phyloP scores from a whole-genome alignment of 768 basidiomycete genomes.

The Dentipellis sp. region DNA sequence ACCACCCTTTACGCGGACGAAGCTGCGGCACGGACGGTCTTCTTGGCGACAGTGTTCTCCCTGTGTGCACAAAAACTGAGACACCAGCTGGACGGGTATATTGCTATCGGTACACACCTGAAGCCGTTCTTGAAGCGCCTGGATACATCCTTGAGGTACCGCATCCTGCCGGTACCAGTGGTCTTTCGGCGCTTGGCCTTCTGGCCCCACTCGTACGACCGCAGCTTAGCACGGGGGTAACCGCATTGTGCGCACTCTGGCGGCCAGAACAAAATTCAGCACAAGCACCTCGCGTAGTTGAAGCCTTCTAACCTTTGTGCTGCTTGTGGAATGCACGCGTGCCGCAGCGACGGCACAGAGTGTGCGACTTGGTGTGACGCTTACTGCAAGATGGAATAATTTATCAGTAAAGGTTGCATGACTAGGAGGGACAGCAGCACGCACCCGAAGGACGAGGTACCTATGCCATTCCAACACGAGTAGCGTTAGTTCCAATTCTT shows the following conservation, averaged over 20 bases:
- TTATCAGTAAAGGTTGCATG: not conserved
- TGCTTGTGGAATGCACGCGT: slow-evolving; percentile 95
- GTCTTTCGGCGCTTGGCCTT: slow-evolving; percentile 99
- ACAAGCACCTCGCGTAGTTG: not conserved
- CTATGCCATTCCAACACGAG: slow-evolving; percentile 30
- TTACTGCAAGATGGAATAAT: slow-evolving; percentile 47
- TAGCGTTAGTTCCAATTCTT: slow-evolving; percentile 11
- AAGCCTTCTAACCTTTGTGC: slow-evolving; percentile 74
- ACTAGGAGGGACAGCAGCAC: slow-evolving; percentile 23
- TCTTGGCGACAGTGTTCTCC: slow-evolving; percentile 88
- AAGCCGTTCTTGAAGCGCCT: slow-evolving; percentile 99
- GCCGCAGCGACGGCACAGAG: slow-evolving; percentile 95
- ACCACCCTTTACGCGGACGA: slow-evolving; percentile 33
- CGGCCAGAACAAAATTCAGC: not conserved
- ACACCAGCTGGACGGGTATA: not conserved
- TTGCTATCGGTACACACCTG: slow-evolving; percentile 42
- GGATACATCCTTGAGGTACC: slow-evolving; percentile 84
- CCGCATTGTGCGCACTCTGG: slow-evolving; percentile 93
- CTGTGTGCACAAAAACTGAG: slow-evolving; percentile 27
- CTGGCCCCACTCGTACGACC: slow-evolving; percentile 95
- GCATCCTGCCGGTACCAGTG: slow-evolving; percentile 95
- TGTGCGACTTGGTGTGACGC: slow-evolving; percentile 95
- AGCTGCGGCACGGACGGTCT: slow-evolving; percentile 56
- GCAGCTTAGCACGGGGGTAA: slow-evolving; percentile 90
- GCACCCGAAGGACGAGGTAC: slow-evolving; percentile 94